These are phyloP conservation scores for Pisolithus microcarpus DNA, from an alignment of 768 basidiomycete species.

Conservation along the genomic window DNA sequence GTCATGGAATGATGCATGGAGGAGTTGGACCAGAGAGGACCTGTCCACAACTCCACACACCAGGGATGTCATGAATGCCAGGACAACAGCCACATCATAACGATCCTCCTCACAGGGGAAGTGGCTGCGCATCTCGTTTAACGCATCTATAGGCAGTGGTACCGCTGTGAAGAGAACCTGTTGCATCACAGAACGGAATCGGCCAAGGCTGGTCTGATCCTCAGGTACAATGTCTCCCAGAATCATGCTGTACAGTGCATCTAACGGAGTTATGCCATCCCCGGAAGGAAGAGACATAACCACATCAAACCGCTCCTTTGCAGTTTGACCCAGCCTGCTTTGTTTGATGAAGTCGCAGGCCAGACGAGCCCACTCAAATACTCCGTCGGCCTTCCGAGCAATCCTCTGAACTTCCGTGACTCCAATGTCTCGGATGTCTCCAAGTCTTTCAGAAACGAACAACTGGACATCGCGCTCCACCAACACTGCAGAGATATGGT, in stretches of 20 bases:
- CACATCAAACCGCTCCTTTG: not conserved
- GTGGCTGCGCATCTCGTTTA: not conserved
- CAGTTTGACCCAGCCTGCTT: not conserved
- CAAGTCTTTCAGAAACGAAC: not conserved
- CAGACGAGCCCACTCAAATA: constrained; percentile 5
- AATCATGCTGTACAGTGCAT: not conserved
- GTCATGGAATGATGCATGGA: constrained; percentile 26
- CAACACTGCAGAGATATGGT: not conserved
- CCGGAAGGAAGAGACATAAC: not conserved
- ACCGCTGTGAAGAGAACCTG: constrained; percentile 3
- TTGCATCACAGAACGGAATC: not conserved
- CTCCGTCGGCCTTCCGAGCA: not conserved
- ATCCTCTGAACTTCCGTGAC: not conserved
- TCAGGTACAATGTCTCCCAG: not conserved
- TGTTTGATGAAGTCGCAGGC: not conserved
- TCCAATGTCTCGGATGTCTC: not conserved
- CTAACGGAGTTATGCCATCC: not conserved
- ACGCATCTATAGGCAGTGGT: not conserved
- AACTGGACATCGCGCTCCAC: not conserved
- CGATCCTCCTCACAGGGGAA: not conserved
- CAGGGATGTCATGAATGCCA: constrained; percentile 1
- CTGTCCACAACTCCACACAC: constrained; percentile 3
- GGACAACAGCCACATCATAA: constrained; percentile 1
- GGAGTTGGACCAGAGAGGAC: constrained; percentile 4
- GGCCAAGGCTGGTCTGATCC: not conserved